A percentile compares a stretch with the other conserved stretches of the same genome.
Conservation (phyloP, 805 yeast species). For the Kodamaea leandrae region DNA sequence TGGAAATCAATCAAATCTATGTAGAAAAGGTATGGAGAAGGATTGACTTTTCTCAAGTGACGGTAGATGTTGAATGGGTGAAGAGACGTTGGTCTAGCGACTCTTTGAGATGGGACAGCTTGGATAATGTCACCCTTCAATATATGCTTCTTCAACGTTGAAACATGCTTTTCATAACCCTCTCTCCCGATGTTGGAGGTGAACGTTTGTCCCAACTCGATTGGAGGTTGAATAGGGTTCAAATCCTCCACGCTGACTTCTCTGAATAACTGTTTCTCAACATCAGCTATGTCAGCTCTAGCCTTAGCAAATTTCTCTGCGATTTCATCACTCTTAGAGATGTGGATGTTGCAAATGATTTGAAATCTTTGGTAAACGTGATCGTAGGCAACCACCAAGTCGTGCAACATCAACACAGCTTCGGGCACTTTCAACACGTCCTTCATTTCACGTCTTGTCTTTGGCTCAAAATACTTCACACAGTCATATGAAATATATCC, state of each 20-base stretch:
- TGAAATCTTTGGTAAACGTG: slow-evolving; percentile 93
- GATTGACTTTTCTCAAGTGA: slow-evolving; percentile 92
- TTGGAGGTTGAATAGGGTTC: slow-evolving; percentile 73
- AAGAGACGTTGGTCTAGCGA: slow-evolving; percentile 88
- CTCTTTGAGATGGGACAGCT: slow-evolving; percentile 97
- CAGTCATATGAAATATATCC: slow-evolving; percentile 97
- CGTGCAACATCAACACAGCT: slow-evolving; percentile 87
- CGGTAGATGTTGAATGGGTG: slow-evolving; percentile 97
- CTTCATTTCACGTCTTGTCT: slow-evolving; percentile 67
- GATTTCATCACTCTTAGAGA: slow-evolving; percentile 29
- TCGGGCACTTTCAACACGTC: slow-evolving; percentile 88
- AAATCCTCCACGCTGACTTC: slow-evolving; percentile 42
- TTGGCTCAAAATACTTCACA: slow-evolving; percentile 94
- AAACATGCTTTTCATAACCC: slow-evolving; percentile 86
- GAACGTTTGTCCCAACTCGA: slow-evolving; percentile 64
- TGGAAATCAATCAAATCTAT: slow-evolving; percentile 91
- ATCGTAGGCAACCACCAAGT: slow-evolving; percentile 87
- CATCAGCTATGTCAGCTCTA: slow-evolving; percentile 52
- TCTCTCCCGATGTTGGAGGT: slow-evolving; percentile 89
- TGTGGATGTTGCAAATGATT: slow-evolving; percentile 74
- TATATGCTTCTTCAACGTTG: slow-evolving; percentile 73
- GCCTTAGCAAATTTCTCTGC: slow-evolving; percentile 51
- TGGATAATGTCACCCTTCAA: slow-evolving; percentile 92
- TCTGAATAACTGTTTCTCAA: slow-evolving; percentile 49
- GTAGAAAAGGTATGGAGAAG: slow-evolving; percentile 95